Evolutionary conservation across 2,329 filamentous ascomycete genomes (phyloP).

Genomic region (Zymoseptoria crescenta): DNA sequence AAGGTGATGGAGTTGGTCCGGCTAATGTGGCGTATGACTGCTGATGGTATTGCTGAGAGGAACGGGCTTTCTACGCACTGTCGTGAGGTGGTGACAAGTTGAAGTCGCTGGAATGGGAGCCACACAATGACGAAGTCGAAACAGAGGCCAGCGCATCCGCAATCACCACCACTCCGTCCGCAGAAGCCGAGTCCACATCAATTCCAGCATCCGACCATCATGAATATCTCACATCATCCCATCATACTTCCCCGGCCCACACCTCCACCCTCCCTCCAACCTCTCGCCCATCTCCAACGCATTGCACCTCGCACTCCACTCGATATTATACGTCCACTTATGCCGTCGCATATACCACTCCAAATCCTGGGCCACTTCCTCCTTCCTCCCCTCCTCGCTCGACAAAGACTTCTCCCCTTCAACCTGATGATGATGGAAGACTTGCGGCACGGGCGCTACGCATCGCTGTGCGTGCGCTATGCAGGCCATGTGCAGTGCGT

Average conservation of each 20-base stretch:
- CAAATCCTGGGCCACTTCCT: constrained; percentile 3
- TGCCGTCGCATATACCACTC: constrained; percentile 8
- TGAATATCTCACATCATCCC: not conserved
- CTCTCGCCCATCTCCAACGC: constrained; percentile 6
- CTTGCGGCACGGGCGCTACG: constrained; percentile 9
- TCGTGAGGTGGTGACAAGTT: no score
- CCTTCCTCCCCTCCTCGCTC: not conserved
- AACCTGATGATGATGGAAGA: constrained; percentile 13
- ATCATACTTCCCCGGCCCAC: constrained; percentile 3
- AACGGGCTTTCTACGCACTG: no score
- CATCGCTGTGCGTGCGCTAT: constrained; percentile 6
- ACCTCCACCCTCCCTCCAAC: constrained; percentile 5
- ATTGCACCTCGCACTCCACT: constrained; percentile 12
- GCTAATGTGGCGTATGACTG: no score
- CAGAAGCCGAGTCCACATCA: no score
- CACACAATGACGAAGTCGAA: no score
- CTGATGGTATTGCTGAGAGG: no score
- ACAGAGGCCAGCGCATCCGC: no score
- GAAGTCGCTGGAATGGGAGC: no score
- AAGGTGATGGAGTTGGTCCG: no score
- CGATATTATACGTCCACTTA: constrained; percentile 11
- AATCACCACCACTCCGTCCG: not conserved
- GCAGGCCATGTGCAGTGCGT: constrained; percentile 9
- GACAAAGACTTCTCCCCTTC: constrained; percentile 1
- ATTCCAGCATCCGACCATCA: no score